phyloP scores from a whole-genome alignment of 305 asterid species.

The Solanum hybrid region DNA sequence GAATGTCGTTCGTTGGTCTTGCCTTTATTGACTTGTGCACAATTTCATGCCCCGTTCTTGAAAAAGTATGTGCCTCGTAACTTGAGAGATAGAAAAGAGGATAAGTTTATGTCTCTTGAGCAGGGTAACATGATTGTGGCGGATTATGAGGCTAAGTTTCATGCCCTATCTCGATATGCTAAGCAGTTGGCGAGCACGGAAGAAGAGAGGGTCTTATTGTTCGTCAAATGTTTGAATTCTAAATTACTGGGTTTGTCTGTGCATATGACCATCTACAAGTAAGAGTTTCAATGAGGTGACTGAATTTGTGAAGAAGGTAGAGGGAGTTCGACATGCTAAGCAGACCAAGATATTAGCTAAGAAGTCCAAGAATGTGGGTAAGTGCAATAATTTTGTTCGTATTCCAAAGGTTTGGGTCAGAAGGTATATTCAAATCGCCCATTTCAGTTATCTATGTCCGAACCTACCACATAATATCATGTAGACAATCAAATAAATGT shows the following conservation, averaged over 20 bases:
- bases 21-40: neutral
- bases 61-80: neutral
- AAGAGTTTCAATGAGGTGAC: neutral
- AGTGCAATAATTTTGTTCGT: too few species aligned
- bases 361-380: neutral
- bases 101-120: neutral
- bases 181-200: neutral
- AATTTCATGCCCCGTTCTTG: neutral
- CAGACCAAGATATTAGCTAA: too few species aligned
- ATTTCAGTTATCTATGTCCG: too few species aligned
- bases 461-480: too few species aligned
- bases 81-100: neutral
- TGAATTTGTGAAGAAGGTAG: neutral
- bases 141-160: neutral
- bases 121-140: neutral
- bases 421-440: fast-evolving
- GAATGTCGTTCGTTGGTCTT: neutral
- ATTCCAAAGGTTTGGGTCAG: neutral
- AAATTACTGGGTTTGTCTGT: neutral
- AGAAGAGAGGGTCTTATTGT: neutral
- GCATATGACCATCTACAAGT: neutral
- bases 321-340: neutral
- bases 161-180: neutral
- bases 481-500: too few species aligned
- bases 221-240: too few species aligned